Conservation (phyloP, 169 alveolate genomes). For the Sarcocystis neurona region DNA sequence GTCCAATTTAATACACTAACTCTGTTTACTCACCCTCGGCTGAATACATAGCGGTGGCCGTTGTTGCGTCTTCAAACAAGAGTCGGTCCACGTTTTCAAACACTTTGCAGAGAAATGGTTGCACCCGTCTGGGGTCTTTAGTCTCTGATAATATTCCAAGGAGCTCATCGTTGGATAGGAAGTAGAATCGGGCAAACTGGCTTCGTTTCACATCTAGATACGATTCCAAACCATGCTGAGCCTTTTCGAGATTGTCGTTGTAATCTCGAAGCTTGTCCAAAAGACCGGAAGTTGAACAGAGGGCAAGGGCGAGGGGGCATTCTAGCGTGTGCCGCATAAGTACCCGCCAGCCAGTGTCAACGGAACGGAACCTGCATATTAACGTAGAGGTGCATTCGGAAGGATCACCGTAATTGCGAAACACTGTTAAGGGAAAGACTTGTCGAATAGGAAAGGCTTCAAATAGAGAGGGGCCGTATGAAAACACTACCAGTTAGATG, state of each 20-base stretch:
- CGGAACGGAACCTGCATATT: slow-evolving; percentile 83
- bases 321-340: slow-evolving; percentile 83
- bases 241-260: slow-evolving; percentile 86
- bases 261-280: slow-evolving; percentile 79
- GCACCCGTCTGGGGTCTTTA: slow-evolving; percentile 92
- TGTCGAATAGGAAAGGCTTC: not conserved
- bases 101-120: slow-evolving; percentile 93
- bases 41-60: slow-evolving; percentile 86
- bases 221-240: slow-evolving; percentile 87
- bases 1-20: not conserved
- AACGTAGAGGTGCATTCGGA: not conserved
- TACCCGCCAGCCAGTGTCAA: slow-evolving; percentile 91
- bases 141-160: slow-evolving; percentile 95
- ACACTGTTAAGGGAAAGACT: not conserved
- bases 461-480: not conserved
- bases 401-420: not conserved
- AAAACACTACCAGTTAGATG: no score
- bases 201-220: slow-evolving; percentile 93
- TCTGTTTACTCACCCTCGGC: slow-evolving; percentile 83
- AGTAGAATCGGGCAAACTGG: slow-evolving; percentile 96
- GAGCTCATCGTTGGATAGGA: slow-evolving; percentile 94
- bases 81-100: slow-evolving; percentile 89
- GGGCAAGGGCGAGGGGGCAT: slow-evolving; percentile 77
- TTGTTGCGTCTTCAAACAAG: slow-evolving; percentile 76
- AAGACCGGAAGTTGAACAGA: slow-evolving; percentile 81